phyloP scores from a whole-genome alignment of 306 rosid species.

The Oxytropis ochrocephala region DNA sequence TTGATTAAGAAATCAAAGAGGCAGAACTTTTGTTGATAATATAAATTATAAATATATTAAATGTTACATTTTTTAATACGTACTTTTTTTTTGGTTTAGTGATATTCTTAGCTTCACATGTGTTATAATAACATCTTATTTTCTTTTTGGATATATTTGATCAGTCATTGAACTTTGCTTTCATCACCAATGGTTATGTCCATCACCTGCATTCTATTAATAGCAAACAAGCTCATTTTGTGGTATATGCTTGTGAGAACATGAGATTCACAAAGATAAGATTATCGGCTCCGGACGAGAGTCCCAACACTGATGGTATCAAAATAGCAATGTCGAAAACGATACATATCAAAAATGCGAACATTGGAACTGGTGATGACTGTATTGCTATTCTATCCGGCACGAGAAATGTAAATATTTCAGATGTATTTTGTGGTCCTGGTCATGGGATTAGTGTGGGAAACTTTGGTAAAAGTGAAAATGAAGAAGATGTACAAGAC shows the following conservation, averaged over 20 bases:
- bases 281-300: conserved; percentile 34
- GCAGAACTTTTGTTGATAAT: too few species aligned
- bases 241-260: conserved; percentile 30
- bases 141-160: not conserved
- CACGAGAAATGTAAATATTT: conserved; percentile 21
- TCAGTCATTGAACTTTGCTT: conserved; percentile 46
- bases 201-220: conserved; percentile 37
- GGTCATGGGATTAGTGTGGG: conserved; percentile 77
- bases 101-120: not conserved
- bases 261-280: conserved; percentile 25
- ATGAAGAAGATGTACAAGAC: conserved; percentile 34
- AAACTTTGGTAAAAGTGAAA: conserved; percentile 36
- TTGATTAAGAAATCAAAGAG: too few species aligned
- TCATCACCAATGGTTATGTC: conserved; percentile 38
- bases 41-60: too few species aligned
- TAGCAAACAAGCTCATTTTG: conserved; percentile 46
- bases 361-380: conserved; percentile 52
- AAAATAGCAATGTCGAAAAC: conserved; percentile 35
- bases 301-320: conserved; percentile 75
- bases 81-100: too few species aligned
- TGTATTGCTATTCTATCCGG: conserved; percentile 50
- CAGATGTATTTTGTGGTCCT: conserved; percentile 44
- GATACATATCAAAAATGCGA: conserved; percentile 13
- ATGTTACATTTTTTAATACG: too few species aligned
- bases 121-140: not conserved